Evolutionary conservation across 768 basidiomycete species (phyloP).

Genomic region (Leccinum ochraceum): DNA sequence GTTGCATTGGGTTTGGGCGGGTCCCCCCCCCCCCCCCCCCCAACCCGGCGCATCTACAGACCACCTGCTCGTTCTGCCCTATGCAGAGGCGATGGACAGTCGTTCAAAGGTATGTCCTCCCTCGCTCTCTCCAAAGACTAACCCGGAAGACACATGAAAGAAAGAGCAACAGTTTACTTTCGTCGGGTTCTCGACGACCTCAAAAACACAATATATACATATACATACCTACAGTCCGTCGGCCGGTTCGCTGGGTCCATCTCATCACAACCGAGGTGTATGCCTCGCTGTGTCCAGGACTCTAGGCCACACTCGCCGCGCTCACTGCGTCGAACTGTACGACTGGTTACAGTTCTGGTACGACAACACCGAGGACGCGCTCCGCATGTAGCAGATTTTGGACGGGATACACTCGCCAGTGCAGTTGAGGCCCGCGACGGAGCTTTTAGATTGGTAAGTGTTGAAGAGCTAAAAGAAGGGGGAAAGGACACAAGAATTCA

Average conservation of each 20-base stretch:
- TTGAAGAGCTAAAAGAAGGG: constrained; percentile 50
- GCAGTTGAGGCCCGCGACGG: constrained; percentile 51
- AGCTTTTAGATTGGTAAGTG: constrained; percentile 69
- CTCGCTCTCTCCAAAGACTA: not conserved
- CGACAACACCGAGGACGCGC: constrained; percentile 62
- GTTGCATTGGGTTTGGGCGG: too few species aligned
- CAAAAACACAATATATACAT: not conserved
- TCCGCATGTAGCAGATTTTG: constrained; percentile 73
- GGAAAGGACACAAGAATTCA: not conserved
- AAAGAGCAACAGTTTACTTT: not conserved
- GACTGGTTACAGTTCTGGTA: constrained; percentile 59
- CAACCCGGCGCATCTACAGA: too few species aligned
- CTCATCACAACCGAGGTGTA: not conserved
- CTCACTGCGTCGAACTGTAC: constrained; percentile 57
- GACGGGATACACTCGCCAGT: constrained; percentile 55
- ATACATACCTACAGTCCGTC: not conserved
- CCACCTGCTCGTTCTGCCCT: too few species aligned
- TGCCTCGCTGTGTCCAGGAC: not conserved
- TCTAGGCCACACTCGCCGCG: not conserved
- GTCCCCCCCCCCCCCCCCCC: too few species aligned
- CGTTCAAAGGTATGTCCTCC: not conserved
- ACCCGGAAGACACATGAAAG: not conserved
- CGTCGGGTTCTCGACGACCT: not conserved
- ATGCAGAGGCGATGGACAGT: not conserved
- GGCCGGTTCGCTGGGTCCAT: not conserved